Evolutionary conservation across 495 filamentous ascomycete genomes (phyloP).

Genomic region (Hypoxylon intermedium): DNA sequence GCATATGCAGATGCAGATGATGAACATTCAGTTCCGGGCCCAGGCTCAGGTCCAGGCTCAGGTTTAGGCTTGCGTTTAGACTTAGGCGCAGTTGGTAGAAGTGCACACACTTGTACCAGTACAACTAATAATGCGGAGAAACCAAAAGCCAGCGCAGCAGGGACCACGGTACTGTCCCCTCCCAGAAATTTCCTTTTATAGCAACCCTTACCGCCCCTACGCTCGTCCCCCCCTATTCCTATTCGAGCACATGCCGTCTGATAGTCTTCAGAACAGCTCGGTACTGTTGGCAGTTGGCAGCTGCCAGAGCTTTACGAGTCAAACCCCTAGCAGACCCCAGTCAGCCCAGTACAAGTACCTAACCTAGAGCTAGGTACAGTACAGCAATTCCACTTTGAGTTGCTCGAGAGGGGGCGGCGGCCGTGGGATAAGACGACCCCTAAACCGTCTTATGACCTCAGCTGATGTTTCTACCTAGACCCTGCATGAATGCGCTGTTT

Average conservation of each 20-base stretch:
- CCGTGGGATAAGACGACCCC: conserved; percentile 29
- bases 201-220: conserved; percentile 30
- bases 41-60: no score
- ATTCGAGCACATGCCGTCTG: conserved; percentile 13
- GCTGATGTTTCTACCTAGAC: conserved; percentile 37
- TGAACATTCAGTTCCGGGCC: no score
- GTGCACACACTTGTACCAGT: conserved; percentile 12
- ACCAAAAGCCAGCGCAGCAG: conserved; percentile 12
- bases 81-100: background rate
- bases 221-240: conserved; percentile 13
- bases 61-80: background rate
- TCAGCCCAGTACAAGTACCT: background rate
- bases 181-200: conserved; percentile 30
- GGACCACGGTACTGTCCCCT: conserved; percentile 33
- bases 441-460: conserved; percentile 40
- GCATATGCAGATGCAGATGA: background rate
- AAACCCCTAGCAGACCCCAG: background rate
- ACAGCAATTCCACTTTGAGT: background rate
- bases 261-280: background rate
- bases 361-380: no score
- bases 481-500: conserved; percentile 42
- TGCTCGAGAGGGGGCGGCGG: conserved; percentile 13
- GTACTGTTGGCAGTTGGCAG: conserved; percentile 11
- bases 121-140: conserved; percentile 25
- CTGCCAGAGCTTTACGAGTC: conserved; percentile 14